Evolutionary conservation across 2,329 filamentous ascomycete species (phyloP).

Genomic region (Gnomoniopsis smithogilvyi): DNA sequence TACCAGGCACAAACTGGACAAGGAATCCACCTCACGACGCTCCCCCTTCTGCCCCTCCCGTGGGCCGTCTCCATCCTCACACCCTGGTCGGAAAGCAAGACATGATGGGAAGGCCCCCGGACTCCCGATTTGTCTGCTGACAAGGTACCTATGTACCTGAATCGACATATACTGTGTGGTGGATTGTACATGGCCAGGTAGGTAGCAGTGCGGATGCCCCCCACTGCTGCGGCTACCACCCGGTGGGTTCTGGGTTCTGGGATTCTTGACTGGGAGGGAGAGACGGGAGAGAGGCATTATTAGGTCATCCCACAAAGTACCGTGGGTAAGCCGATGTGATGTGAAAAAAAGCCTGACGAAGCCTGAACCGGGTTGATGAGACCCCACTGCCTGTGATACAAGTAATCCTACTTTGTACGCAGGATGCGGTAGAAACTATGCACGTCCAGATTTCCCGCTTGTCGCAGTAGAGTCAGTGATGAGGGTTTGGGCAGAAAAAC

Average conservation of each 20-base stretch:
- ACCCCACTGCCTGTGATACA: not conserved
- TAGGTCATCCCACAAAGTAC: not conserved
- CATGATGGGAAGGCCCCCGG: not conserved
- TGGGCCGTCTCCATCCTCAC: not conserved
- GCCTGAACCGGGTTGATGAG: not conserved
- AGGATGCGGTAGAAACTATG: too few relatives aligned
- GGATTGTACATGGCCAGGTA: not conserved
- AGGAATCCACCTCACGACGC: slow-evolving; percentile 7
- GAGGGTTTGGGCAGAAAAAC: too few relatives aligned
- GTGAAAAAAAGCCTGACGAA: not conserved
- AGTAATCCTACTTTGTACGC: too few relatives aligned
- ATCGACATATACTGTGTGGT: too few relatives aligned
- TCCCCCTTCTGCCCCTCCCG: slow-evolving; percentile 3
- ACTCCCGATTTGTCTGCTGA: not conserved
- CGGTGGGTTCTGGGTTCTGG: not conserved
- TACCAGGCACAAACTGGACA: slow-evolving; percentile 11
- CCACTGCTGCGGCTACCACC: not conserved
- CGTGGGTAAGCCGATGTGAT: not conserved
- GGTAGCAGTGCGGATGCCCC: not conserved
- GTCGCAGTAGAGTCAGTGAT: too few relatives aligned
- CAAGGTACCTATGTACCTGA: slow-evolving; percentile 1
- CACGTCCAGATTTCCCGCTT: too few relatives aligned
- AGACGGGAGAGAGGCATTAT: not conserved
- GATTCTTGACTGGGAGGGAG: not conserved
- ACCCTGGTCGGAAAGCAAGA: slow-evolving; percentile 4